Evolutionary conservation across 768 basidiomycete species (phyloP).

Genomic region (Naganishia friedmannii): DNA sequence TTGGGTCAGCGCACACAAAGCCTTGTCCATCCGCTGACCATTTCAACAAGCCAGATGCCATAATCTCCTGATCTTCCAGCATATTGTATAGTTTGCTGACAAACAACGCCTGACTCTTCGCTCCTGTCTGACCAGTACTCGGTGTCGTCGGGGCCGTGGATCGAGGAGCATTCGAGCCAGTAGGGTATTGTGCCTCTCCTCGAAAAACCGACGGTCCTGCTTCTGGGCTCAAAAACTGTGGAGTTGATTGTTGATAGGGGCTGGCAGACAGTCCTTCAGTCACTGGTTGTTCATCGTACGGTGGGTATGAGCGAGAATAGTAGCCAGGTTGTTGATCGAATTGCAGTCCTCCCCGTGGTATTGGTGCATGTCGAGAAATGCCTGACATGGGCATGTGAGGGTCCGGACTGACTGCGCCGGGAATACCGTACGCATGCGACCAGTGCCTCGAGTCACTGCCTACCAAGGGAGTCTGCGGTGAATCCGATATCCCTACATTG

Average conservation of each 20-base stretch:
- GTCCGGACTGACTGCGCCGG: background rate
- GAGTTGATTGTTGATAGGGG: conserved; percentile 14
- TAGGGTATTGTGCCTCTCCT: conserved; percentile 6
- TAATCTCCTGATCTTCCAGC: conserved; percentile 48
- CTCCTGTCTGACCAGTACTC: conserved; percentile 6
- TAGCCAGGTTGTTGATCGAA: conserved; percentile 3
- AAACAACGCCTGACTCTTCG: conserved; percentile 50
- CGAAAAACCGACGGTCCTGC: conserved; percentile 17
- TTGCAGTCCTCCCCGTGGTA: background rate
- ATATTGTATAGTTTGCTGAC: conserved; percentile 51
- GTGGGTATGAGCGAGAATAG: conserved; percentile 21
- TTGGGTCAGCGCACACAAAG: conserved; percentile 50
- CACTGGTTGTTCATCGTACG: conserved; percentile 7
- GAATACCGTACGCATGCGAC: conserved; percentile 6
- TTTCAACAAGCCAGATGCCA: conserved; percentile 43
- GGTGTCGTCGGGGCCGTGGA: background rate
- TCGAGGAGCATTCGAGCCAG: background rate
- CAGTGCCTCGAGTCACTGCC: background rate
- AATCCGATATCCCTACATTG: conserved; percentile 2
- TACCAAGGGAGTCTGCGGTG: conserved; percentile 14
- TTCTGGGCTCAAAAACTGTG: conserved; percentile 11
- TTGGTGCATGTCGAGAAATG: background rate
- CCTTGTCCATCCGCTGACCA: conserved; percentile 48
- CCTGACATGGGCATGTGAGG: conserved; percentile 2
- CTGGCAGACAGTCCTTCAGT: background rate